Percentiles rank a stretch among this genome's conserved stretches.
Conservation (phyloP, 306 rosid genomes). For the Alnus rubra region DNA sequence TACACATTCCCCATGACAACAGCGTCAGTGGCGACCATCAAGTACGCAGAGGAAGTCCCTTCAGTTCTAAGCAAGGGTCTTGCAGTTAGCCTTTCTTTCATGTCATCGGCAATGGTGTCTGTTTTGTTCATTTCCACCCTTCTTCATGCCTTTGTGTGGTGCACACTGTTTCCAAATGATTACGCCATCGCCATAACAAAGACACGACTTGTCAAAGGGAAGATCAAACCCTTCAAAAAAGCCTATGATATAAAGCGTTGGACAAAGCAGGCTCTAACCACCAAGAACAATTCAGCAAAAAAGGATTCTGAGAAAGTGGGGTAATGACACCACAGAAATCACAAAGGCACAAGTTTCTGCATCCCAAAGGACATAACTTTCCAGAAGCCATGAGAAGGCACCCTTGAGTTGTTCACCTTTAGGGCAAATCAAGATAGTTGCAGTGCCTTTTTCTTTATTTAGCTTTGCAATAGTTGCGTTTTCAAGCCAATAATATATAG, state of each 20-base stretch:
- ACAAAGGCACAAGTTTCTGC: not conserved
- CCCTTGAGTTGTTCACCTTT: not conserved
- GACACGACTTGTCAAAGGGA: conserved; percentile 56
- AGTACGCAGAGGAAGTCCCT: conserved; percentile 78
- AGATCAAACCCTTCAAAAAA: conserved; percentile 53
- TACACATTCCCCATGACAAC: conserved; percentile 90
- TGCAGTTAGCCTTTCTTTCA: conserved; percentile 63
- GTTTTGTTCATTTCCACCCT: conserved; percentile 66
- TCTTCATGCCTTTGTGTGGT: conserved; percentile 80
- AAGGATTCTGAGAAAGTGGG: conserved; percentile 41
- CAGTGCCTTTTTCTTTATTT: not conserved
- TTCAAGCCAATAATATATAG: no score
- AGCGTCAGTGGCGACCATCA: conserved; percentile 71
- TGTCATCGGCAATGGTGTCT: conserved; percentile 73
- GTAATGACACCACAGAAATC: not conserved
- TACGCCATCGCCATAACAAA: conserved; percentile 83
- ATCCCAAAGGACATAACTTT: not conserved
- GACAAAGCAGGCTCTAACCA: conserved; percentile 73
- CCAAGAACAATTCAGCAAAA: conserved; percentile 39
- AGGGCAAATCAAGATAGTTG: no score
- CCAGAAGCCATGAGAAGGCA: not conserved
- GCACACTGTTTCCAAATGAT: conserved; percentile 82
- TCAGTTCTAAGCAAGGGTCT: conserved; percentile 62
- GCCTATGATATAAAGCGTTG: conserved; percentile 77
- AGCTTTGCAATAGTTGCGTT: not conserved